Evolutionary conservation across 2,329 filamentous ascomycete species (phyloP).

Genomic region (Dichotomopilus funicola): DNA sequence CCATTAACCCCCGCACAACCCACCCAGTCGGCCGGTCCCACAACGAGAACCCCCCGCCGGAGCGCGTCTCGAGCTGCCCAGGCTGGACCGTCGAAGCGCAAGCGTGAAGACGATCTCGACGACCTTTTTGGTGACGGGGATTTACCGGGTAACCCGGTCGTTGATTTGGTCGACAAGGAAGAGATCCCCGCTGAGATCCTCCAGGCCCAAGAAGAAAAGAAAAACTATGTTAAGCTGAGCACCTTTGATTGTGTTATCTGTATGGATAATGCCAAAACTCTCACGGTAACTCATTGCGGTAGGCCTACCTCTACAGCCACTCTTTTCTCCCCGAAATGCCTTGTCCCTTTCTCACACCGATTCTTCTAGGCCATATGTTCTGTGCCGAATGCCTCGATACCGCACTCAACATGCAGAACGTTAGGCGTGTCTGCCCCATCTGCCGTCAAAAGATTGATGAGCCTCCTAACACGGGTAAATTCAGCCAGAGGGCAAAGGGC

Average conservation of each 20-base stretch:
- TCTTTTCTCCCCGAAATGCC: not conserved
- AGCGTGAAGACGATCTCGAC: conserved; percentile 21
- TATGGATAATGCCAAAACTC: conserved; percentile 52
- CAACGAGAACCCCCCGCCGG: not conserved
- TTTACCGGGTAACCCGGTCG: conserved; percentile 18
- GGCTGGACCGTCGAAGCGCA: conserved; percentile 13
- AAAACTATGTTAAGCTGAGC: conserved; percentile 46
- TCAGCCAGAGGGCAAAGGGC: conserved; percentile 36
- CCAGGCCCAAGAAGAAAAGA: conserved; percentile 29
- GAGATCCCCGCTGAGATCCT: conserved; percentile 33
- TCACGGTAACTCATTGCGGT: conserved; percentile 63
- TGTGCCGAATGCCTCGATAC: conserved; percentile 57
- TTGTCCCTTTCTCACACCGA: conserved; percentile 6
- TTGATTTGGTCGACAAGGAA: conserved; percentile 39
- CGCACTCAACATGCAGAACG: conserved; percentile 49
- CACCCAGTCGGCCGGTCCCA: not conserved
- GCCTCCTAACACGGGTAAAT: conserved; percentile 27
- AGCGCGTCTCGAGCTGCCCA: not conserved
- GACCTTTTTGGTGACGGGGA: conserved; percentile 13
- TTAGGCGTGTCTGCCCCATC: conserved; percentile 56
- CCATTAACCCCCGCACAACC: not conserved
- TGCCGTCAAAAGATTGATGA: conserved; percentile 54
- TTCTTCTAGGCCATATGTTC: conserved; percentile 53
- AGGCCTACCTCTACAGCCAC: conserved; percentile 29
- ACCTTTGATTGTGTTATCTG: conserved; percentile 61